Conservation (phyloP, 1,284 basidiomycete species). For the Malassezia caprae region DNA sequence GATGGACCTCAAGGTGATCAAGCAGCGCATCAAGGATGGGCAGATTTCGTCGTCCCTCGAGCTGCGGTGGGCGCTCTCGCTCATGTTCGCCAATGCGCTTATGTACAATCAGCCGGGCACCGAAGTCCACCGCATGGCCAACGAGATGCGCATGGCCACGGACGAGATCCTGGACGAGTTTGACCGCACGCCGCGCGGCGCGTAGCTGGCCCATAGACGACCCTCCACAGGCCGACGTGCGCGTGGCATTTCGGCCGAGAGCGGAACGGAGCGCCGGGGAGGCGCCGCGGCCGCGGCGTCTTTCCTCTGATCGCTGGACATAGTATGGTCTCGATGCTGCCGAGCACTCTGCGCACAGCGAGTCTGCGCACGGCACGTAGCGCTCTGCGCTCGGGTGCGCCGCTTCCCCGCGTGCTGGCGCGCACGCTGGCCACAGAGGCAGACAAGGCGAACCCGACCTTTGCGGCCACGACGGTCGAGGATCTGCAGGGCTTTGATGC, state of each 20-base stretch:
- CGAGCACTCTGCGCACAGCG: constrained; percentile 13
- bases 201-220: not conserved
- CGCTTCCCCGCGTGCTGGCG: constrained; percentile 1
- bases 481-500: constrained; percentile 64
- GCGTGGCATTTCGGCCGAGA: constrained; percentile 13
- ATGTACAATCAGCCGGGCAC: constrained; percentile 43
- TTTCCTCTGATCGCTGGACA: constrained; percentile 1
- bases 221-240: not conserved
- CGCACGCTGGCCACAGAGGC: constrained; percentile 13
- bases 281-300: not conserved
- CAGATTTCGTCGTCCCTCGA: constrained; percentile 23
- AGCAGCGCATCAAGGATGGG: constrained; percentile 37
- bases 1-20: constrained; percentile 42
- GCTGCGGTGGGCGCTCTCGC: constrained; percentile 25
- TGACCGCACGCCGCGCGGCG: constrained; percentile 6
- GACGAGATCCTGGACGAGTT: constrained; percentile 24
- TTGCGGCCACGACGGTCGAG: constrained; percentile 30
- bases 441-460: constrained; percentile 10
- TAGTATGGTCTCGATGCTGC: constrained; percentile 15
- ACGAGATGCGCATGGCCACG: constrained; percentile 36
- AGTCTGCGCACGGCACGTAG: constrained; percentile 7
- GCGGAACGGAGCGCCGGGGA: constrained; percentile 2
- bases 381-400: constrained; percentile 1
- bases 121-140: constrained; percentile 42
- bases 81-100: constrained; percentile 43